These are phyloP conservation scores for Aspergillus intermedius DNA, from an alignment of 2,329 filamentous ascomycete genomes.

Conservation along the genomic window DNA sequence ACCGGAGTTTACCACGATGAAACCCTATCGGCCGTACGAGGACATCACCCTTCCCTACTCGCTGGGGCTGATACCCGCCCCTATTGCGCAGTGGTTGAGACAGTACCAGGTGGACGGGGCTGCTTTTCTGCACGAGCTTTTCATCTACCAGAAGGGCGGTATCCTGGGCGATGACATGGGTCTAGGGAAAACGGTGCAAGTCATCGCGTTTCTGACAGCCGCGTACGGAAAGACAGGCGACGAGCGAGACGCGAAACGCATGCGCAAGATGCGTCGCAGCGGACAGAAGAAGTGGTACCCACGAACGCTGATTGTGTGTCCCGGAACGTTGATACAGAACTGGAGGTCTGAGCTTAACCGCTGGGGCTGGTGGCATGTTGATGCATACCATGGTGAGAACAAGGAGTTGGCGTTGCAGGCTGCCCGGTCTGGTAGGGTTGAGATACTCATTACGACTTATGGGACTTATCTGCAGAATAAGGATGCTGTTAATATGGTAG, in stretches of 20 bases:
- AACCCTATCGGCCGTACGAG: conserved; percentile 62
- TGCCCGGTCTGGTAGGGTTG: conserved; percentile 67
- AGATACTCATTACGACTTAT: conserved; percentile 94
- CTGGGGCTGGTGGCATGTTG: conserved; percentile 95
- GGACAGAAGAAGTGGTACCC: conserved; percentile 67
- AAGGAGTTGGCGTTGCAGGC: conserved; percentile 66
- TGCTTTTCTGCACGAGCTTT: conserved; percentile 76
- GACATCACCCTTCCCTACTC: conserved; percentile 72
- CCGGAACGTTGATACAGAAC: conserved; percentile 79
- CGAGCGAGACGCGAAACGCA: conserved; percentile 73
- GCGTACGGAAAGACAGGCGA: conserved; percentile 94
- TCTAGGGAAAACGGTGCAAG: conserved; percentile 91
- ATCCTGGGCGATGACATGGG: conserved; percentile 98
- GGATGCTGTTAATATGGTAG: conserved; percentile 70
- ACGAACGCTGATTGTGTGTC: conserved; percentile 76
- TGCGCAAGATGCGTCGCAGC: conserved; percentile 72
- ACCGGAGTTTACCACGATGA: conserved; percentile 58
- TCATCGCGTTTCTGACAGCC: conserved; percentile 82
- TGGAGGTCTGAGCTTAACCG: conserved; percentile 80
- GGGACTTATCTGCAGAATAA: conserved; percentile 75
- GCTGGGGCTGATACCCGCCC: conserved; percentile 73
- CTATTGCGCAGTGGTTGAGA: conserved; percentile 84
- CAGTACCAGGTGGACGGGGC: conserved; percentile 87
- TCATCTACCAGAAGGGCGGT: conserved; percentile 84
- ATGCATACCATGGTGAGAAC: conserved; percentile 68